Conservation (phyloP, 345 rosid genomes). For the Boechera divaricarpa region DNA sequence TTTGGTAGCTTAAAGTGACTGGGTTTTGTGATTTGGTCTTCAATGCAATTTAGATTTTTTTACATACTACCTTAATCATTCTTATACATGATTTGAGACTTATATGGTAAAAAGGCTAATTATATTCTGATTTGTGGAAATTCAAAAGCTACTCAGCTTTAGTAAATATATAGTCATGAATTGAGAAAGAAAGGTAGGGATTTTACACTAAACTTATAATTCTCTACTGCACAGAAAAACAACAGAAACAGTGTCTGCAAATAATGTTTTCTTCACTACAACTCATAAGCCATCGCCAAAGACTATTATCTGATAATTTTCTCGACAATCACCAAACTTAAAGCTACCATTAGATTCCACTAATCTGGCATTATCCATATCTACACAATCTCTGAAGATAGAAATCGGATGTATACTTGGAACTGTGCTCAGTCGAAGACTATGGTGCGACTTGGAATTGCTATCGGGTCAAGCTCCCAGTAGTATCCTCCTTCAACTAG, state of each 20-base stretch:
- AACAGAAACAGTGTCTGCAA: background rate
- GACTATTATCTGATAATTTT: no score
- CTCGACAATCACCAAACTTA: background rate
- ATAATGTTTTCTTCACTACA: background rate
- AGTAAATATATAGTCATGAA: no score
- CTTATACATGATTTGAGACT: background rate
- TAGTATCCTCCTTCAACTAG: slow-evolving; percentile 30
- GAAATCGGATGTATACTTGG: slow-evolving; percentile 5
- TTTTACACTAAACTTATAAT: background rate
- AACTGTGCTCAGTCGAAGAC: slow-evolving; percentile 30
- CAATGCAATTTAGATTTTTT: background rate
- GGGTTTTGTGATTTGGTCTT: background rate
- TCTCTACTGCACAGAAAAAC: background rate
- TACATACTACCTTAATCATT: background rate
- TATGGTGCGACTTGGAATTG: slow-evolving; percentile 48
- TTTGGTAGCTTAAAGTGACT: slow-evolving; percentile 12
- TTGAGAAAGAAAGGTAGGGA: no score
- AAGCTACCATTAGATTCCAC: slow-evolving; percentile 1
- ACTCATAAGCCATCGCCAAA: background rate
- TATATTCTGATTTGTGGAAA: background rate
- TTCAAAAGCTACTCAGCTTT: background rate
- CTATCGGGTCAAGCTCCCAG: slow-evolving; percentile 61
- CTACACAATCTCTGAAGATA: slow-evolving; percentile 13
- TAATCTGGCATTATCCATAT: slow-evolving; percentile 12
- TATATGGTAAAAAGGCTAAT: background rate